Percentiles rank a stretch among this genome's conserved stretches.
These are phyloP conservation scores for Ustilago sp. DNA, from an alignment of 1,284 basidiomycete species.

Conservation along the genomic window DNA sequence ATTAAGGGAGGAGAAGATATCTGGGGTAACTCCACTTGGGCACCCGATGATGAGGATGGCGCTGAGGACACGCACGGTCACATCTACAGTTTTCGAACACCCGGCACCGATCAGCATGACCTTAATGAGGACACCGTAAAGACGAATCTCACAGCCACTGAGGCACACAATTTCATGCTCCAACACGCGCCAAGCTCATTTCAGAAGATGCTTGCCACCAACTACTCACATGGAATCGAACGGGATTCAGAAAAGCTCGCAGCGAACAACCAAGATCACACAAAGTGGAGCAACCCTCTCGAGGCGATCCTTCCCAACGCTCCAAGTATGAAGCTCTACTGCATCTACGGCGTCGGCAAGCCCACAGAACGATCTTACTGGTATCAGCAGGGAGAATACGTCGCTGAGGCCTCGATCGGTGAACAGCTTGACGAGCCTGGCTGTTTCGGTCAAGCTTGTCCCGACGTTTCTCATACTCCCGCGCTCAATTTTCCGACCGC, in stretches of 20 bases:
- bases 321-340: slow-evolving; percentile 92
- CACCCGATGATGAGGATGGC: slow-evolving; percentile 60
- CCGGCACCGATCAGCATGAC: slow-evolving; percentile 35
- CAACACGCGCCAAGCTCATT: slow-evolving; percentile 86
- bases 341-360: slow-evolving; percentile 95
- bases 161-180: slow-evolving; percentile 83
- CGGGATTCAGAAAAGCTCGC: slow-evolving; percentile 73
- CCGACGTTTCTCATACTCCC: slow-evolving; percentile 44
- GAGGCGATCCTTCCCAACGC: slow-evolving; percentile 84
- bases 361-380: slow-evolving; percentile 82
- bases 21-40: slow-evolving; percentile 79
- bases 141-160: slow-evolving; percentile 78
- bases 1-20: slow-evolving; percentile 85
- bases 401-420: slow-evolving; percentile 36
- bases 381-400: slow-evolving; percentile 60
- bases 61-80: slow-evolving; percentile 74
- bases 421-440: slow-evolving; percentile 44
- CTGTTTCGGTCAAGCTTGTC: slow-evolving; percentile 38
- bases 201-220: slow-evolving; percentile 84
- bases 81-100: slow-evolving; percentile 81
- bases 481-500: slow-evolving; percentile 60
- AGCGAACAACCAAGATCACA: slow-evolving; percentile 68
- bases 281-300: slow-evolving; percentile 89
- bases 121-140: slow-evolving; percentile 44
- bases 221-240: slow-evolving; percentile 95